Conservation (phyloP, 2,329 filamentous ascomycete species). For the Neopestalotiopsis clavispora region DNA sequence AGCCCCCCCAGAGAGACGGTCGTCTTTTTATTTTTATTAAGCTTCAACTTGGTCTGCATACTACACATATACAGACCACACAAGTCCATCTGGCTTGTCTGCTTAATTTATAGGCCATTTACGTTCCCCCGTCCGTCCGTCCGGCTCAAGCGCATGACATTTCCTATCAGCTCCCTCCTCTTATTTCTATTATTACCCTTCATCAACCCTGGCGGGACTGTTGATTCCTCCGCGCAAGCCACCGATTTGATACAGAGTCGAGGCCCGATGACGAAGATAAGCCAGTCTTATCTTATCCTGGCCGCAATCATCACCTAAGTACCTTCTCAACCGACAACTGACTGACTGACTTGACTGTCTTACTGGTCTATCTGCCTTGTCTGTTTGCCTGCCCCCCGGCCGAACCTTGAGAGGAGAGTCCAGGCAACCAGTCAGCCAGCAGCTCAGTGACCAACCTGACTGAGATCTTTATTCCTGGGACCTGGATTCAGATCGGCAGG, state of each 20-base stretch:
- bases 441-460: not conserved
- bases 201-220: constrained; percentile 18
- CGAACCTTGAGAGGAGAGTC: too few species aligned
- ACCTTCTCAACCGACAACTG: constrained; percentile 16
- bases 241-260: constrained; percentile 17
- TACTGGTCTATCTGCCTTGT: not conserved
- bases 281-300: constrained; percentile 61
- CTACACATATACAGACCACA: not conserved
- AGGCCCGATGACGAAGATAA: constrained; percentile 61
- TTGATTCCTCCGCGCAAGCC: constrained; percentile 10
- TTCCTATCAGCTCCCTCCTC: constrained; percentile 15
- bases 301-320: constrained; percentile 57
- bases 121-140: not conserved
- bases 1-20: not conserved
- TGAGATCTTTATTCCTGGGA: constrained; percentile 5
- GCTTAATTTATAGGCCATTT: not conserved
- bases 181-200: constrained; percentile 15
- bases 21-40: not conserved
- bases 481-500: constrained; percentile 22
- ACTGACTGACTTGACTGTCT: not conserved
- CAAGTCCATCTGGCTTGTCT: not conserved
- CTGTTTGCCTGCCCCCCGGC: too few species aligned
- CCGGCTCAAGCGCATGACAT: not conserved
- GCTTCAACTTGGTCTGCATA: constrained; percentile 7
- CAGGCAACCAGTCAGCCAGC: not conserved